These are phyloP conservation scores for Cyberlindnera mycetangii DNA, from an alignment of 805 yeast species.

Conservation along the genomic window DNA sequence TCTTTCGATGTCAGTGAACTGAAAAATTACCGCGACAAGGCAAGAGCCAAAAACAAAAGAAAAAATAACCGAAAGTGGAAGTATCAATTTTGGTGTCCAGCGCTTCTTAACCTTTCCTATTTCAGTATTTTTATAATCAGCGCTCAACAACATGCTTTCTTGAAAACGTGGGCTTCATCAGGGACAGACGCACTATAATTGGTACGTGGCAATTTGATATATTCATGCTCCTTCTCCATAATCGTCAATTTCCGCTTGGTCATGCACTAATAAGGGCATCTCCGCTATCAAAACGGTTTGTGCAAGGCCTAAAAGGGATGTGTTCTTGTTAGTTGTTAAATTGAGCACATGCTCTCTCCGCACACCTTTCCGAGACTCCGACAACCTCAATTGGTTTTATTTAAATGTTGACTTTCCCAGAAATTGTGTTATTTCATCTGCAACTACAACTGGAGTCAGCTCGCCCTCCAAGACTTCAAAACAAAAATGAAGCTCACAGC, in stretches of 20 bases:
- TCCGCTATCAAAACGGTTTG: not conserved
- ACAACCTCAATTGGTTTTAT: too few species aligned
- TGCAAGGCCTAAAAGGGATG: too few species aligned
- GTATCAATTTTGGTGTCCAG: too few species aligned
- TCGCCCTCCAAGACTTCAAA: not conserved
- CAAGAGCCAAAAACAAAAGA: not conserved
- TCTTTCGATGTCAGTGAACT: not conserved
- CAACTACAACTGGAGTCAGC: too few species aligned
- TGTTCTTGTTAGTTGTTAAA: not conserved
- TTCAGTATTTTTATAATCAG: not conserved
- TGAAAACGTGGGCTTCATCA: not conserved
- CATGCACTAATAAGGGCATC: not conserved
- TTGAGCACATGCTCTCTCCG: not conserved
- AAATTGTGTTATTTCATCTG: not conserved
- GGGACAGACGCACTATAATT: too few species aligned
- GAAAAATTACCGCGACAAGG: conserved; percentile 2
- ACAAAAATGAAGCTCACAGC: conserved; percentile 1
- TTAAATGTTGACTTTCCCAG: not conserved
- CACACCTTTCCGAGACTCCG: too few species aligned
- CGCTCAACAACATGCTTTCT: not conserved
- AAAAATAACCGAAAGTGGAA: not conserved
- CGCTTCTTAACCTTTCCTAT: not conserved
- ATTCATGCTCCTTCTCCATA: not conserved
- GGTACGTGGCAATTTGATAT: too few species aligned
- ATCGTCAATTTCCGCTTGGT: not conserved